These are phyloP conservation scores for Calcarisporium arbuscula DNA, from an alignment of 2,329 filamentous ascomycete species.

Conservation along the genomic window DNA sequence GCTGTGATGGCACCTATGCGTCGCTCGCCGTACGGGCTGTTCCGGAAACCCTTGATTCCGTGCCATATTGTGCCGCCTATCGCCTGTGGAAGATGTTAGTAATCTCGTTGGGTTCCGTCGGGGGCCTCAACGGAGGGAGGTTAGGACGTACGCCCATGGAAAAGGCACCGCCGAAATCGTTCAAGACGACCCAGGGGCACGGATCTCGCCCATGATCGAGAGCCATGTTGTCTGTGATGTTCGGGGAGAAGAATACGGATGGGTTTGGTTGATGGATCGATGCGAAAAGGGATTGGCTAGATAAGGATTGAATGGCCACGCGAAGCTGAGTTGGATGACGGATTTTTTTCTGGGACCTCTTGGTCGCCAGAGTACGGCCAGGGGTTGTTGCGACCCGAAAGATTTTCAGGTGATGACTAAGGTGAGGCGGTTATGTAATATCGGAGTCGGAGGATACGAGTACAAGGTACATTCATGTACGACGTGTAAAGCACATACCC, in stretches of 20 bases:
- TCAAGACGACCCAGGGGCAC: slow-evolving; percentile 92
- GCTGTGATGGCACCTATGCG: slow-evolving; percentile 94
- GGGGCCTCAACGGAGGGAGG: neutral
- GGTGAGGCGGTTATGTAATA: too few relatives aligned
- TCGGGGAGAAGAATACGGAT: slow-evolving; percentile 3
- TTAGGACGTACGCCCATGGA: slow-evolving; percentile 75
- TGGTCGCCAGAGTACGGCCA: too few relatives aligned
- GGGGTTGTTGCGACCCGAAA: too few relatives aligned
- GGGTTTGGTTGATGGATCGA: slow-evolving; percentile 3
- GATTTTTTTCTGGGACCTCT: too few relatives aligned
- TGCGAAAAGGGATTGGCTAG: too few relatives aligned
- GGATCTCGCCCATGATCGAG: slow-evolving; percentile 97
- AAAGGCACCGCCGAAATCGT: slow-evolving; percentile 96
- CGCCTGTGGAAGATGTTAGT: slow-evolving; percentile 37
- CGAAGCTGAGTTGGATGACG: too few relatives aligned
- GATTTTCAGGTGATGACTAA: too few relatives aligned
- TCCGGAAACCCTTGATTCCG: slow-evolving; percentile 90
- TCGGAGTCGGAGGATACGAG: too few relatives aligned
- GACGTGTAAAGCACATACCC: too few relatives aligned
- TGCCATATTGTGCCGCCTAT: slow-evolving; percentile 88
- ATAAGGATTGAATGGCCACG: too few relatives aligned
- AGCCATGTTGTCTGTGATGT: slow-evolving; percentile 46
- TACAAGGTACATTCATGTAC: too few relatives aligned
- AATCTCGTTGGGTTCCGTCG: neutral
- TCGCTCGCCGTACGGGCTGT: slow-evolving; percentile 86